A percentile compares a stretch with the other conserved stretches of the same genome.
Evolutionary conservation across 2,329 filamentous ascomycete species (phyloP).

Genomic region (Aspergillus transmontanensis): DNA sequence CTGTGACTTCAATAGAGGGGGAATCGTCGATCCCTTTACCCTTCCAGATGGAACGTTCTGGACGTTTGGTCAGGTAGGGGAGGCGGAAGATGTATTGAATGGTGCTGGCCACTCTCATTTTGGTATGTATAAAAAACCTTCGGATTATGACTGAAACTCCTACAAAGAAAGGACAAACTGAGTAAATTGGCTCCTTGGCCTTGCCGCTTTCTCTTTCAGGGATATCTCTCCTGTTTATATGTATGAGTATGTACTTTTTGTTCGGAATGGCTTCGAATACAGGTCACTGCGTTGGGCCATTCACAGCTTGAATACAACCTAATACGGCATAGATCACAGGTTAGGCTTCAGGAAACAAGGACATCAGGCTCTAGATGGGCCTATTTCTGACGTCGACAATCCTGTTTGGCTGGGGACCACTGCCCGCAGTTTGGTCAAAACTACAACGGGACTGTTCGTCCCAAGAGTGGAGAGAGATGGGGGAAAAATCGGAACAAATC

Average conservation of each 20-base stretch:
- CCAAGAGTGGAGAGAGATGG: not conserved
- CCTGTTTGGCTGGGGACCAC: constrained; percentile 14
- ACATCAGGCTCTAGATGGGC: constrained; percentile 2
- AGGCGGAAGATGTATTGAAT: constrained; percentile 25
- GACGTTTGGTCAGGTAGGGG: constrained; percentile 20
- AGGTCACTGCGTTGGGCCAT: constrained; percentile 4
- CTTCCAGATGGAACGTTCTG: constrained; percentile 17
- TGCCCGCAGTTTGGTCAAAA: constrained; percentile 12
- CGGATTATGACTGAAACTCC: not conserved
- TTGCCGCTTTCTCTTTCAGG: not conserved
- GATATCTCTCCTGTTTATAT: not conserved
- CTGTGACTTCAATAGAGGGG: constrained; percentile 4
- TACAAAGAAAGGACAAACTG: not conserved
- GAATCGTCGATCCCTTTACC: constrained; percentile 13
- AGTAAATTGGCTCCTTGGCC: not conserved
- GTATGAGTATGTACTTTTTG: not conserved
- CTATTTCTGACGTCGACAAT: not conserved
- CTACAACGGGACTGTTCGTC: constrained; percentile 10
- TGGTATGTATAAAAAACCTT: constrained; percentile 3
- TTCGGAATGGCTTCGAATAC: not conserved
- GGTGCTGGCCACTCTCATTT: constrained; percentile 22
- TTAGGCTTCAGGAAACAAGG: constrained; percentile 7
- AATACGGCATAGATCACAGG: not conserved
- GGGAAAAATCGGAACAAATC: constrained; percentile 6
- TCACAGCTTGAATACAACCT: not conserved